Evolutionary conservation across 768 basidiomycete genomes (phyloP), one percentile per base, ranked within the genome.

Genomic region (Nidularia pulvinata): DNA sequence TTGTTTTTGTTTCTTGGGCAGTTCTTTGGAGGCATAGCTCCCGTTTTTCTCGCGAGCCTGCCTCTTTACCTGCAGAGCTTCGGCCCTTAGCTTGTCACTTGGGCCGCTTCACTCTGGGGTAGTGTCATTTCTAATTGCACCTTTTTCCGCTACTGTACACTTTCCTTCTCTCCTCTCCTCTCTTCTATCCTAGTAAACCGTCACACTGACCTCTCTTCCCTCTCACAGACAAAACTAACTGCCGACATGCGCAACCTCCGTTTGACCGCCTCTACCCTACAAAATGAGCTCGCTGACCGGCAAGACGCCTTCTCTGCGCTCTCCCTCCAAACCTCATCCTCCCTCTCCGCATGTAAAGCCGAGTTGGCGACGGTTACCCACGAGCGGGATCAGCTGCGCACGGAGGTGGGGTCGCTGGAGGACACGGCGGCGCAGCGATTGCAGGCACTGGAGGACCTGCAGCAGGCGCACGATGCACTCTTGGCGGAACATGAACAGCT

Each of bases 211-310:
- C 39, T 13, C 39, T 5, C 39, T 42, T 42, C 39, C 13, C 5
- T 42, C 39, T 46, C 6, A 34, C 59, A 88, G 83, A 68, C 68
- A 55, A 78, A 74, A 53, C 59, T 75, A 30, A 82, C 86, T 50
- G 62, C 66, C 6, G 82, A 87, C 47, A 57, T 86, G 7, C 78
- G 82, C 14, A 61, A 73, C 0, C 70, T 89, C 1, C 78, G 88
- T 16, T 73, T 64, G 0, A 61, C 76, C 1, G 68, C 86, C 13
- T 69, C 77, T 3, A 59, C 73, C 2, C 73, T 91, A 11, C 75
- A 77, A 16, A 82, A 86, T 58, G 76, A 87, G 44, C 72, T 81
- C 30, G 81, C 78, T 11, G 88, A 90, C 46, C 74, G 89, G 0
- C 68, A 84, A 57, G 86, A 89, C 55, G 63, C 76, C 2, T 77